Base-by-base conservation (phyloP, 2,329 filamentous ascomycete species). In the Intubia oerlemansii region DNA sequence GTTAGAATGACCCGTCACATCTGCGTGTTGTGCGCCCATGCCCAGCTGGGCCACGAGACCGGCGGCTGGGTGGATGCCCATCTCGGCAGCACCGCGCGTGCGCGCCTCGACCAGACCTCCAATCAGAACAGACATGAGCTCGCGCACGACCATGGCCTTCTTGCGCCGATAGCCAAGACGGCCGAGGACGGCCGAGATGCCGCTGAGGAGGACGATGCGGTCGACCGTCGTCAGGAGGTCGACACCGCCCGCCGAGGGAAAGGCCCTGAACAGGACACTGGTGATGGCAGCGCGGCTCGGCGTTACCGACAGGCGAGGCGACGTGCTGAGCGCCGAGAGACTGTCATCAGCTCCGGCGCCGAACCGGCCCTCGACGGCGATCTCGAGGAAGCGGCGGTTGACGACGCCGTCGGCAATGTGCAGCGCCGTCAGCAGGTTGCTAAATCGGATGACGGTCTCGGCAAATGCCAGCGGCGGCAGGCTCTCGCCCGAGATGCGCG, bases 11-110 rank as follows among this genome's bases (percentile, higher is more conserved):
- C 58, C 56, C 48, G 27, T 15, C 19, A 16, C 18, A 10, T 7
- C 5, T 24, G 13, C n/a, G 20, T 13, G 17, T 20, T 10, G 5
- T 23, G 7, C 21, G 21, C 23, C 23, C 3, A 13, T 16, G 16
- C 23, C 26, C 19, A 70, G 75, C 17, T 88, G 54, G 10, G 74
- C 72, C 16, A 81, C 72, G 28, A 93, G 55, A 0, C 81, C 84
- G 8, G 85, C 81, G 12, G 85, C 85, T 23, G 88, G 88, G 50
- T 95, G 85, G 20, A 98, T 80, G 4, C 85, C 88, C 42, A 88
- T 79, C 44, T 95, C 88, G n/a, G 88, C 84, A 23, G 88, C 88
- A 18, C 85, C 85, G 27, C 85, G 65, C 26, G 90, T 93, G 22
- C 88, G 67, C 11, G 88, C 88, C 49, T 93, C 81, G 5, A 92